Percentiles rank a stretch among this genome's conserved stretches.
phyloP scores from a whole-genome alignment of 306 rosid genomes.

The Amphicarpaea edgeworthii region DNA sequence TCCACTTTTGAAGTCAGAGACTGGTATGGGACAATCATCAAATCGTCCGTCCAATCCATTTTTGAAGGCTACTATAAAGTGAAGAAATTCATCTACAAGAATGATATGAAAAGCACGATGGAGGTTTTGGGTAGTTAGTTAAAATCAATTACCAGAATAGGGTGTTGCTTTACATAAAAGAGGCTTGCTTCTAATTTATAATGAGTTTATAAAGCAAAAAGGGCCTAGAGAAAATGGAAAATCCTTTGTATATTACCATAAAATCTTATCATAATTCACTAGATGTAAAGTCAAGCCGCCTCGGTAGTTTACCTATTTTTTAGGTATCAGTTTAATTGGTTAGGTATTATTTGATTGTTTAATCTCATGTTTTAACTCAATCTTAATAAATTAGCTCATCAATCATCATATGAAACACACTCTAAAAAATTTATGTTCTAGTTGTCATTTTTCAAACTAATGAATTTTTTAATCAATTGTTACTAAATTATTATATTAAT shows the following conservation, averaged over 20 bases:
- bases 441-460: no score
- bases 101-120: neutral
- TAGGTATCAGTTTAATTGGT: no score
- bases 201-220: constrained; percentile 13
- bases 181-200: constrained; percentile 20
- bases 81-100: constrained; percentile 35
- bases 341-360: no score
- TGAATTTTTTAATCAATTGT: no score
- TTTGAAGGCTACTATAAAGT: constrained; percentile 78
- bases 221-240: constrained; percentile 5
- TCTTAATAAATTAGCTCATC: no score
- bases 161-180: neutral
- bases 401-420: no score
- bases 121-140: neutral
- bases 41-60: constrained; percentile 80
- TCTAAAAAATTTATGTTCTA: no score
- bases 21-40: constrained; percentile 55
- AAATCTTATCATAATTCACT: constrained; percentile 4
- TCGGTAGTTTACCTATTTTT: no score
- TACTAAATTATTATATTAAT: no score
- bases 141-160: neutral
- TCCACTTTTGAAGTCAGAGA: constrained; percentile 83
- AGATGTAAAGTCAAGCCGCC: no score
- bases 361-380: no score
- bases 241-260: constrained; percentile 26